Evolutionary conservation across 352 stramenopile genomes (phyloP).

Genomic region (Phytophthora parvispora): DNA sequence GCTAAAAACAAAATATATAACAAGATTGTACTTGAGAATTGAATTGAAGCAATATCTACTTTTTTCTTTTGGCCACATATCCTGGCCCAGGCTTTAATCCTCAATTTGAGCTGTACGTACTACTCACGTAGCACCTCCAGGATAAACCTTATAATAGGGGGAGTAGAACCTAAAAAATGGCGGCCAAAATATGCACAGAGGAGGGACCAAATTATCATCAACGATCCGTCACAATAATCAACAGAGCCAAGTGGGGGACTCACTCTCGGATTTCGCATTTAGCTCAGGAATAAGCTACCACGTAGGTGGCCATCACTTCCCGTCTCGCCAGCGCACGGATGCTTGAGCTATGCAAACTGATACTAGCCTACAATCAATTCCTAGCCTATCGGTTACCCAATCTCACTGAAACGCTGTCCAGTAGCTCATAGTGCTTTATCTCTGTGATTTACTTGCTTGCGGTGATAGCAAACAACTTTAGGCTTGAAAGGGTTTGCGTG

Average conservation of each 20-base stretch:
- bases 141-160: no score
- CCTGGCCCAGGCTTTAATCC: no score
- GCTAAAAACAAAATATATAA: no score
- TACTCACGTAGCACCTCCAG: no score
- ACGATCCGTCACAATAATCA: background rate
- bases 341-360: background rate
- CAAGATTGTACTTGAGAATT: no score
- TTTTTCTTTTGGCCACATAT: no score
- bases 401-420: background rate
- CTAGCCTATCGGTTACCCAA: background rate
- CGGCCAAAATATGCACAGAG: background rate
- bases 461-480: no score
- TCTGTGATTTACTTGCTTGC: background rate
- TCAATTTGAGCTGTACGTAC: no score
- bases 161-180: background rate
- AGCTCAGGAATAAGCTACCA: background rate
- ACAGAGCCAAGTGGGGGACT: background rate
- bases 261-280: background rate
- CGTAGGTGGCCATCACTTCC: background rate
- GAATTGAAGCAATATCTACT: no score
- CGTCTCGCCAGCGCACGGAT: background rate
- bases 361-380: background rate
- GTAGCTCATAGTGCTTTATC: background rate
- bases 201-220: background rate
- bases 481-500: no score